Percentiles rank a stretch among this genome's conserved stretches.
phyloP scores from a whole-genome alignment of 306 rosid species.

The Citrullus colocynthis region DNA sequence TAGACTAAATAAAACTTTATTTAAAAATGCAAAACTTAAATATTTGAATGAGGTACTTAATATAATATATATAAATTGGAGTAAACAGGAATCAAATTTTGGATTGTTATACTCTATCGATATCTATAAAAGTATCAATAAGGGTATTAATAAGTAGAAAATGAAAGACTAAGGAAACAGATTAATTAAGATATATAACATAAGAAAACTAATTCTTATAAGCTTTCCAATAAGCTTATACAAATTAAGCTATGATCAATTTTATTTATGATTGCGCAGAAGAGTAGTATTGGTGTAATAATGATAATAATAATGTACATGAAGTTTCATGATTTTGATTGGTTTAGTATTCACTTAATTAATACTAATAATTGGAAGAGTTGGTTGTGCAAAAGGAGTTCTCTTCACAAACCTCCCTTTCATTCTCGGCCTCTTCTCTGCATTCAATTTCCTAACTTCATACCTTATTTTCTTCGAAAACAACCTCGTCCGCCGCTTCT shows the following conservation, averaged over 20 bases:
- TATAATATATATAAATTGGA: too few relatives aligned
- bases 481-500: slow-evolving; percentile 70
- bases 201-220: background rate
- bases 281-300: too few relatives aligned
- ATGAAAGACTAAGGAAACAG: too few relatives aligned
- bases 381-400: slow-evolving; percentile 31
- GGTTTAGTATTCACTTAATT: background rate
- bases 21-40: too few relatives aligned
- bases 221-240: background rate
- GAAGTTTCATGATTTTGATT: background rate
- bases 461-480: slow-evolving; percentile 93
- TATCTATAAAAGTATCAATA: too few relatives aligned
- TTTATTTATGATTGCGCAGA: too few relatives aligned
- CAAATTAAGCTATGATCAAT: too few relatives aligned
- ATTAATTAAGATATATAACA: background rate
- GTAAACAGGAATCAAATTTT: background rate
- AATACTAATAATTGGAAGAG: slow-evolving; percentile 7
- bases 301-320: background rate
- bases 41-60: too few relatives aligned
- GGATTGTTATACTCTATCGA: background rate
- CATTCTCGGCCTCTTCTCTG: slow-evolving; percentile 96
- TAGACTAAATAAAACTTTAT: too few relatives aligned
- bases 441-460: slow-evolving; percentile 89
- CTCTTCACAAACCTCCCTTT: slow-evolving; percentile 92
- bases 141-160: too few relatives aligned